Base-by-base conservation (phyloP, 2,329 filamentous ascomycete species). In the Ophiostoma himal-ulmi region DNA sequence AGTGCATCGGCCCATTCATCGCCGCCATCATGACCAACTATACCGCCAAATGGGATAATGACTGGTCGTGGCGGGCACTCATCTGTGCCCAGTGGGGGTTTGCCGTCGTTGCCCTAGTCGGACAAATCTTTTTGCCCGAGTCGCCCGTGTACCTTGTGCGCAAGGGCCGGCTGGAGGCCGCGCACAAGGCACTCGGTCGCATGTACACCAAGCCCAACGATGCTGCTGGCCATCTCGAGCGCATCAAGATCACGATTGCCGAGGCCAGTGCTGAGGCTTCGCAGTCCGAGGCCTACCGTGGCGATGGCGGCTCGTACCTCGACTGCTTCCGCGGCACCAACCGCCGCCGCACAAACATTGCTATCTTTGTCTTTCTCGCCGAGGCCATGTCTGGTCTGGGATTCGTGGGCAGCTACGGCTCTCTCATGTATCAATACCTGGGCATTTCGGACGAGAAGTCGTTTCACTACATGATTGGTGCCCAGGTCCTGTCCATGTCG, bases 211-310 rank as follows among this genome's bases (percentile, higher is more conserved):
- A 57, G 13, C 36, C 71, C 14, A 26, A 41, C 20, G 68, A 71
- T 17, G 70, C 70, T 26, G 64, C 62, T n/a, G 70, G 68, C 37
- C 70, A 71, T 8, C 52, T 71, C 17, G 70, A 69, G 62, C 69
- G 86, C 74, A 88, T 89, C 76, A 78, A 83, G 37, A 82, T 87
- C 73, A 89, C 87, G 0, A 78, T 87, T 1, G 86, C 88, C 76
- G 81, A 84, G 72, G 57, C 57, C 57, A 5, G 13, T 6, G 57
- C 26, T 5, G 57, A 54, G n/a, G 52, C 26, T 26, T 62, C 57
- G 26, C 57, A 17, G 57, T 80, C 81, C 2, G 82, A 82, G 0
- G 83, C 82, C 41, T 82, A 79, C 1, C 26, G 20, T 5, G 26
- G 8, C 26, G 67, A 6, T 26, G 57, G 57, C 26, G 22, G 39